Percentiles rank a stretch among this genome's conserved stretches.
These are phyloP conservation scores for Drechslerella stenobrocha DNA, from an alignment of 2,329 filamentous ascomycete species.

Conservation along the genomic window DNA sequence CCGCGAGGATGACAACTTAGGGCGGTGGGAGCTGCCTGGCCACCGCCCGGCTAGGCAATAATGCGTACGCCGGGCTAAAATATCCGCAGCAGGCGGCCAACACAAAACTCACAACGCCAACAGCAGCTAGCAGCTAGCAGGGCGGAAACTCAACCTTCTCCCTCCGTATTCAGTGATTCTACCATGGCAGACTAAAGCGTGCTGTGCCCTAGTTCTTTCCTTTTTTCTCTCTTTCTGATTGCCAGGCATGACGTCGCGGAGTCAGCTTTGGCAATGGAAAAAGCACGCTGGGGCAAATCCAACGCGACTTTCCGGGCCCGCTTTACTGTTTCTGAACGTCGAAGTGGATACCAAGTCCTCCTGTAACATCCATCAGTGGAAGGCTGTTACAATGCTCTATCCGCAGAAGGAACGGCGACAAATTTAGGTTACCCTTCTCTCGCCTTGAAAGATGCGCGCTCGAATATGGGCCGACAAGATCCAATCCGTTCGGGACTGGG, in stretches of 20 bases:
- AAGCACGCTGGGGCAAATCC: background rate
- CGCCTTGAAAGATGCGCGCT: background rate
- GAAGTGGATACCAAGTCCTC: conserved; percentile 16
- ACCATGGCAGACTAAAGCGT: no score
- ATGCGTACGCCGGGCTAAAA: background rate
- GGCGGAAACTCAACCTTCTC: no score
- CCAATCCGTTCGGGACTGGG: background rate
- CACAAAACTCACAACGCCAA: conserved; percentile 29
- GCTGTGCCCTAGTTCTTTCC: background rate
- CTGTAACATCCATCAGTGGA: conserved; percentile 24
- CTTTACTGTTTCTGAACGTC: conserved; percentile 39
- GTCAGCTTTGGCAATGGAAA: background rate
- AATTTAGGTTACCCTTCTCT: conserved; percentile 3
- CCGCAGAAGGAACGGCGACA: conserved; percentile 27
- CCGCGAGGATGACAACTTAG: background rate
- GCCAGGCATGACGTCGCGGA: background rate
- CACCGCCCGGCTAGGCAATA: conserved; percentile 25
- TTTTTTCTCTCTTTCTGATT: conserved; percentile 16
- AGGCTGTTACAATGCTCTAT: no score
- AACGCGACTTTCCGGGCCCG: conserved; percentile 39
- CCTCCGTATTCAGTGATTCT: no score
- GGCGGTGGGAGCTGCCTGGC: conserved; percentile 32
- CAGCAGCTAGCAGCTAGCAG: no score
- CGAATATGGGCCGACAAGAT: conserved; percentile 7
- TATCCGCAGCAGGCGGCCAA: conserved; percentile 34